phyloP scores from a whole-genome alignment of 2,329 filamentous ascomycete species.

The Sporothrix mexicana region DNA sequence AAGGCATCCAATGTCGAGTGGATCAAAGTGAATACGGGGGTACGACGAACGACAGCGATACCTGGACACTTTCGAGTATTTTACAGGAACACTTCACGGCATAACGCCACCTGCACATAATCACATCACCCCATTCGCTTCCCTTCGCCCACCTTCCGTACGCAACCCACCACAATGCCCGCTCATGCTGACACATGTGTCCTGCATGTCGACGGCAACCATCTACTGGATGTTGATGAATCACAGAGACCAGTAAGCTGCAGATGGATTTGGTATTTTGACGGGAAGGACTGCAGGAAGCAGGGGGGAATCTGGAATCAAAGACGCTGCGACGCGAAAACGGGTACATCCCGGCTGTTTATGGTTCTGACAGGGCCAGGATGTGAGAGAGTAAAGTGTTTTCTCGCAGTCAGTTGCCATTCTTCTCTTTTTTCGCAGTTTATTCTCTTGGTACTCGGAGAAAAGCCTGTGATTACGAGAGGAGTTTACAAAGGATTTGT shows the following conservation, averaged over 20 bases:
- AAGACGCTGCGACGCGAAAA: conserved; percentile 10
- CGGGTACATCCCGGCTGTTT: conserved; percentile 16
- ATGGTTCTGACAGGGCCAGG: conserved; percentile 25
- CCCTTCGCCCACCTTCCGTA: no score
- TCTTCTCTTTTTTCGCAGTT: neutral
- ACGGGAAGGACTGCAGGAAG: neutral
- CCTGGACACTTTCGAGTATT: no score
- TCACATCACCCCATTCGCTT: no score
- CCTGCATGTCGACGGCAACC: no score
- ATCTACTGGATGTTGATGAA: no score
- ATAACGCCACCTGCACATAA: no score
- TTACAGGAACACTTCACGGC: no score
- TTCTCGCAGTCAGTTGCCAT: neutral
- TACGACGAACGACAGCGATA: no score
- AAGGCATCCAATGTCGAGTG: no score
- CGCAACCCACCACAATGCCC: no score
- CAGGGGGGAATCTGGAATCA: conserved; percentile 12
- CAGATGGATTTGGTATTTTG: neutral
- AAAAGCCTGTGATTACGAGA: neutral
- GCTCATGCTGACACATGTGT: no score
- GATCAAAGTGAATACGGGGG: no score
- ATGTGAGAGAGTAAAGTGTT: neutral
- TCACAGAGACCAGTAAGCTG: neutral
- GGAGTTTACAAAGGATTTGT: neutral
- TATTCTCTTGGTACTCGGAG: neutral